Percentiles rank a stretch among this genome's conserved stretches.
These are phyloP conservation scores for Solanum chilense DNA, from an alignment of 257 asterid genomes.

Conservation along the genomic window DNA sequence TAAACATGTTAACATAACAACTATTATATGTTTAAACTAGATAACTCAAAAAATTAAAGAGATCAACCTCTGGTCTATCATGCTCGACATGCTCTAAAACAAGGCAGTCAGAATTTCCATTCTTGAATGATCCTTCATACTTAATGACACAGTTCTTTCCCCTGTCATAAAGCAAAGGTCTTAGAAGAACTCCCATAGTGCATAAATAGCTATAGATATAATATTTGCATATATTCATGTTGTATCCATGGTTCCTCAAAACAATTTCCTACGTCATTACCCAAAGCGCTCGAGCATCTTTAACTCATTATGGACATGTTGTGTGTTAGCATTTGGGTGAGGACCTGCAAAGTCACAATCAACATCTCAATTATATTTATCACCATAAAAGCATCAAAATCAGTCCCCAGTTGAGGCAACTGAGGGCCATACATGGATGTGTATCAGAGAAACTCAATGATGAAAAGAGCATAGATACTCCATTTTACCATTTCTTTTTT, in stretches of 20 bases:
- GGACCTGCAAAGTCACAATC: constrained; percentile 52
- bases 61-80: constrained; percentile 86
- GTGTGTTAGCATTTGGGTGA: constrained; percentile 65
- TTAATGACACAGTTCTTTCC: constrained; percentile 75
- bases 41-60: constrained; percentile 1
- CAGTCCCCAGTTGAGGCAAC: not conserved
- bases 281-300: constrained; percentile 90
- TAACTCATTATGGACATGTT: constrained; percentile 68
- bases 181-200: not conserved
- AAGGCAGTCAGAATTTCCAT: constrained; percentile 59
- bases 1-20: not conserved
- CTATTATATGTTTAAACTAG: not conserved
- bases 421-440: not conserved
- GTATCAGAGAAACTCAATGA: not conserved
- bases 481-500: no score
- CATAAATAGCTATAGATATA: constrained; percentile 3
- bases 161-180: constrained; percentile 36
- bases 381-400: constrained; percentile 1
- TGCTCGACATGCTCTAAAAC: constrained; percentile 83
- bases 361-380: not conserved
- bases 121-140: constrained; percentile 67
- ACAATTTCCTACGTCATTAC: constrained; percentile 23
- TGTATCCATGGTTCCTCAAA: not conserved
- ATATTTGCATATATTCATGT: not conserved
- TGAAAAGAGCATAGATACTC: not conserved